These are phyloP conservation scores for Tulasnella sp. DNA, from an alignment of 768 basidiomycete species.

Conservation along the genomic window DNA sequence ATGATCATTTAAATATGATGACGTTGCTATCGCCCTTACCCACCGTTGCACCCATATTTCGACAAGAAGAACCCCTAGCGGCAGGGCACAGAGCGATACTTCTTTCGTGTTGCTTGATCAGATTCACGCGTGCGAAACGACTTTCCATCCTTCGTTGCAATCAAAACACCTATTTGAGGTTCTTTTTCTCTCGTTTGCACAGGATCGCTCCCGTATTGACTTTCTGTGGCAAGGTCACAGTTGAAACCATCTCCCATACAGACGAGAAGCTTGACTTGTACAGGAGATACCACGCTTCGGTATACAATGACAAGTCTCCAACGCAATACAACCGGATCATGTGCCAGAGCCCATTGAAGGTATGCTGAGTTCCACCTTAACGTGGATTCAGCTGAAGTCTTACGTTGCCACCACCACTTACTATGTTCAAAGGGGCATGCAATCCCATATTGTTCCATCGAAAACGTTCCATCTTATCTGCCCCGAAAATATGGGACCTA, in stretches of 20 bases:
- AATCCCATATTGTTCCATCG: slow-evolving; percentile 3
- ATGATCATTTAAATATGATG: not conserved
- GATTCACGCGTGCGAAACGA: slow-evolving; percentile 44
- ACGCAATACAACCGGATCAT: slow-evolving; percentile 58
- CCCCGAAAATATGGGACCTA: slow-evolving; percentile 80
- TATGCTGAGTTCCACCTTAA: slow-evolving; percentile 33
- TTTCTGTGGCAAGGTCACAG: slow-evolving; percentile 37
- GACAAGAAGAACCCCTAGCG: not conserved
- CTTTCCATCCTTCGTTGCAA: slow-evolving; percentile 22
- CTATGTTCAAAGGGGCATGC: slow-evolving; percentile 5
- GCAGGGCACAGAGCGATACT: slow-evolving; percentile 18
- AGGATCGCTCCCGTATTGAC: not conserved
- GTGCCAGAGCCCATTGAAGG: slow-evolving; percentile 60
- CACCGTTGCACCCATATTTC: not conserved
- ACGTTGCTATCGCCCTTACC: too few species aligned
- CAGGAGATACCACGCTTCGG: slow-evolving; percentile 57
- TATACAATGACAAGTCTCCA: slow-evolving; percentile 47
- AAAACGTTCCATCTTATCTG: slow-evolving; percentile 39
- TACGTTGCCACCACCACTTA: not conserved
- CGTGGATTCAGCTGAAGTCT: not conserved
- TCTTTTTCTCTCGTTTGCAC: slow-evolving; percentile 9
- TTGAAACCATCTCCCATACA: slow-evolving; percentile 67
- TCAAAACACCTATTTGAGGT: slow-evolving; percentile 50
- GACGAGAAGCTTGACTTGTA: slow-evolving; percentile 71
- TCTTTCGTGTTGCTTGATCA: slow-evolving; percentile 12